Conservation (phyloP, 768 basidiomycete species). For the Boletus subparvulus region DNA sequence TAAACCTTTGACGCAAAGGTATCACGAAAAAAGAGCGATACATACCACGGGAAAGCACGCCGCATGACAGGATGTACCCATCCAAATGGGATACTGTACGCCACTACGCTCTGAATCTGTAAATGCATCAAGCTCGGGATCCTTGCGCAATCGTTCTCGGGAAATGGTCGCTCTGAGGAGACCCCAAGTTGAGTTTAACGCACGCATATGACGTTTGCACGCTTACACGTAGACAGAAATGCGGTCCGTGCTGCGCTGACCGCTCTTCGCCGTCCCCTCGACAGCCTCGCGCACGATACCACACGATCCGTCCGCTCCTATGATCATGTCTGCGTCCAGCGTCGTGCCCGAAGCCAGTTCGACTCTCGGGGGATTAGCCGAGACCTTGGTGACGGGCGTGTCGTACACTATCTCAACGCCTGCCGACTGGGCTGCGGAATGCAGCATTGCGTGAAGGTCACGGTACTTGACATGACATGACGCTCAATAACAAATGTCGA, state of each 20-base stretch:
- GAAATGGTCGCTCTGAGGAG: constrained; percentile 39
- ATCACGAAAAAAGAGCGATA: not conserved
- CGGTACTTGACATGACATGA: constrained; percentile 41
- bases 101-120: constrained; percentile 15
- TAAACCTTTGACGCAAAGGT: not conserved
- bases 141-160: constrained; percentile 38
- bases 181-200: constrained; percentile 2
- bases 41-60: constrained; percentile 19
- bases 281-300: constrained; percentile 40
- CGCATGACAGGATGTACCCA: constrained; percentile 16
- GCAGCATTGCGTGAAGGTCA: constrained; percentile 48
- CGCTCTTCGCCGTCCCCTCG: constrained; percentile 27
- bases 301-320: constrained; percentile 57
- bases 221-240: constrained; percentile 44
- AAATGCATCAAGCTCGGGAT: constrained; percentile 37
- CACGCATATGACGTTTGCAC: not conserved
- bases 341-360: constrained; percentile 42
- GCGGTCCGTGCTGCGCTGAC: constrained; percentile 24
- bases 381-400: constrained; percentile 33
- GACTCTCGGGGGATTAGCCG: constrained; percentile 30
- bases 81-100: constrained; percentile 20
- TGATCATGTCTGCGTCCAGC: constrained; percentile 48
- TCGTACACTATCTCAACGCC: constrained; percentile 49
- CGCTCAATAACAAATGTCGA: not conserved
- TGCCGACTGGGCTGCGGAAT: constrained; percentile 43